Percentiles rank a stretch among this genome's conserved stretches.
Conservation (phyloP, 768 basidiomycete species). For the Cystobasidium onofrii region DNA sequence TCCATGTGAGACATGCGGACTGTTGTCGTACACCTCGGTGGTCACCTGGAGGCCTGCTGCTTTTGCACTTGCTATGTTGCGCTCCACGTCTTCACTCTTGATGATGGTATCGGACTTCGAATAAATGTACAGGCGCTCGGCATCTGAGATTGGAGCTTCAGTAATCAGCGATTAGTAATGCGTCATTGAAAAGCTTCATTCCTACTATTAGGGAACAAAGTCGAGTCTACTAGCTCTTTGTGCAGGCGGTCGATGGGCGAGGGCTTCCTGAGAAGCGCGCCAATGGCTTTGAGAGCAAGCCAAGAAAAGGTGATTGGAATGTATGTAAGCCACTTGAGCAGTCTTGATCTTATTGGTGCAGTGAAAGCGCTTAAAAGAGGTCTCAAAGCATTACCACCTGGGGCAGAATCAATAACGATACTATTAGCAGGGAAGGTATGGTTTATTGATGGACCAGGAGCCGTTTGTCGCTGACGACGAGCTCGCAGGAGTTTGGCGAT, state of each 20-base stretch:
- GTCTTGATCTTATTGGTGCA: neutral
- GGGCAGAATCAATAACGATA: constrained; percentile 24
- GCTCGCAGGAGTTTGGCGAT: neutral
- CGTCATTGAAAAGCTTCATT: neutral
- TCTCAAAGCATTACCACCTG: constrained; percentile 2
- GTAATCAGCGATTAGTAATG: neutral
- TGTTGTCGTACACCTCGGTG: constrained; percentile 13
- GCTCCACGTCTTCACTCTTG: constrained; percentile 15
- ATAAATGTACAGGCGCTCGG: constrained; percentile 22
- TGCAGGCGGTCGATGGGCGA: neutral
- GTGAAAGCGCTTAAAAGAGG: constrained; percentile 22
- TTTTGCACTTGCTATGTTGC: constrained; percentile 6
- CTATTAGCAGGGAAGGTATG: neutral
- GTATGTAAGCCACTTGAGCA: neutral
- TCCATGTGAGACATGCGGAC: constrained; percentile 25
- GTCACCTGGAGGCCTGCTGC: neutral
- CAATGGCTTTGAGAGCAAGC: neutral
- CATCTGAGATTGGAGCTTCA: neutral
- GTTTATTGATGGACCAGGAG: neutral
- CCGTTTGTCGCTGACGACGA: neutral
- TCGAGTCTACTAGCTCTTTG: neutral
- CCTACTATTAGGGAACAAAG: neutral
- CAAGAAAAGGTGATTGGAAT: neutral
- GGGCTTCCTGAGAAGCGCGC: neutral
- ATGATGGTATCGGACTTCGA: constrained; percentile 10